A percentile compares a stretch with the other conserved stretches of the same genome.
Conservation (phyloP, 805 yeast genomes). For the Yarrowia sp. region DNA sequence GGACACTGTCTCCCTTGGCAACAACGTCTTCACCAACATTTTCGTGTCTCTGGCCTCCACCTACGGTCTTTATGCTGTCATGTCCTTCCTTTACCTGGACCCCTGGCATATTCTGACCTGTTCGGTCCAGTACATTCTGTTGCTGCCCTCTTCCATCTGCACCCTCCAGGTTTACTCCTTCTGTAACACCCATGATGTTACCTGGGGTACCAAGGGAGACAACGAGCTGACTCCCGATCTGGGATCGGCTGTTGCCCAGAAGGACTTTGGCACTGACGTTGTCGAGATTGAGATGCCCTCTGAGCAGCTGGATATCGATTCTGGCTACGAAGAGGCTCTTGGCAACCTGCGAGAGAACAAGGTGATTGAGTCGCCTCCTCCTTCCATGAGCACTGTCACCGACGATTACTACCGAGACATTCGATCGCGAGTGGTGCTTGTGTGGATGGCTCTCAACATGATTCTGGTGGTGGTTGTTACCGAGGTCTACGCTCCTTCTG, state of each 20-base stretch:
- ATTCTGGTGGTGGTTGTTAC: slow-evolving; percentile 85
- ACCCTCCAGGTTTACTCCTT: slow-evolving; percentile 94
- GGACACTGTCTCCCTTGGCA: slow-evolving; percentile 49
- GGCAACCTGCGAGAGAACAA: slow-evolving; percentile 75
- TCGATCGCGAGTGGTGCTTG: slow-evolving; percentile 91
- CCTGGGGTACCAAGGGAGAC: slow-evolving; percentile 99
- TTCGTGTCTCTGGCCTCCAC: slow-evolving; percentile 88
- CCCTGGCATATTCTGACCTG: slow-evolving; percentile 97
- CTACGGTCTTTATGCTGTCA: slow-evolving; percentile 82
- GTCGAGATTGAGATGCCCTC: slow-evolving; percentile 78
- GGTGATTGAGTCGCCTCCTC: slow-evolving; percentile 57
- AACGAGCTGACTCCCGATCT: slow-evolving; percentile 70
- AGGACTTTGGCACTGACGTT: slow-evolving; percentile 82
- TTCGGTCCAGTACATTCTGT: slow-evolving; percentile 82
- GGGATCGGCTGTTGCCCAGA: slow-evolving; percentile 83
- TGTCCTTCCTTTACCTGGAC: slow-evolving; percentile 85
- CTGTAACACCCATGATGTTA: slow-evolving; percentile 97
- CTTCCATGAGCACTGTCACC: slow-evolving; percentile 51
- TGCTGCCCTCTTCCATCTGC: slow-evolving; percentile 91
- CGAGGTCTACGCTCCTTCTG: slow-evolving; percentile 76
- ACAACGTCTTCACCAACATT: slow-evolving; percentile 63
- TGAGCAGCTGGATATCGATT: slow-evolving; percentile 78
- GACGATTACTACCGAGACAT: slow-evolving; percentile 95
- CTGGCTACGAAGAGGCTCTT: slow-evolving; percentile 77
- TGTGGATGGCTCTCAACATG: slow-evolving; percentile 89